Evolutionary conservation across 352 stramenopile species (phyloP).

Genomic region (Paralagenidium karlingii): DNA sequence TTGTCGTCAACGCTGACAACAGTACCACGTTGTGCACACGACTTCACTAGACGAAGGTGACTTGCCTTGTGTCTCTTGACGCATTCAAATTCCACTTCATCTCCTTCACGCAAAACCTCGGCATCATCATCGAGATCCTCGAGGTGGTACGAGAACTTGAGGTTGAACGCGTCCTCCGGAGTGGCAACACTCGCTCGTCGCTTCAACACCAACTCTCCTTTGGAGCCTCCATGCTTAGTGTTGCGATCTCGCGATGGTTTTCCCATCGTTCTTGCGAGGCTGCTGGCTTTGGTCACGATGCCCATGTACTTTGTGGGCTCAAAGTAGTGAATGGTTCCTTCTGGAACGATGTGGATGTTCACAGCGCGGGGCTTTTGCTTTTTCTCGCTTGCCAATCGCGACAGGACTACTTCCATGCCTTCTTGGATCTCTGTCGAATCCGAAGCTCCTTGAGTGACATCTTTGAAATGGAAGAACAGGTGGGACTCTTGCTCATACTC

Average conservation of each 20-base stretch:
- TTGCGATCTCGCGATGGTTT: too few relatives aligned
- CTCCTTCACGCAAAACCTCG: constrained; percentile 49
- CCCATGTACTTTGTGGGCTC: constrained; percentile 20
- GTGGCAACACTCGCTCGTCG: too few relatives aligned
- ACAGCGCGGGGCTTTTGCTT: constrained; percentile 57
- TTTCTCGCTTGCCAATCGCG: constrained; percentile 43
- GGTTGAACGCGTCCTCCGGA: too few relatives aligned
- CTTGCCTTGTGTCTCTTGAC: constrained; percentile 34
- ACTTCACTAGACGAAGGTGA: constrained; percentile 37
- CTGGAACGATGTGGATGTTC: constrained; percentile 27
- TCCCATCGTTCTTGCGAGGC: too few relatives aligned
- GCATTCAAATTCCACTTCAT: constrained; percentile 51
- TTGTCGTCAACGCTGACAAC: constrained; percentile 37
- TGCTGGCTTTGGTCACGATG: too few relatives aligned
- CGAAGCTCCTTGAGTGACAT: constrained; percentile 36
- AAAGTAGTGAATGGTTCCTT: constrained; percentile 42
- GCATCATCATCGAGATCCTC: constrained; percentile 41
- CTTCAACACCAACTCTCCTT: too few relatives aligned
- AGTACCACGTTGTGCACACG: constrained; percentile 41
- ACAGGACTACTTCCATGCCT: constrained; percentile 59
- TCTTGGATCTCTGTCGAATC: constrained; percentile 45
- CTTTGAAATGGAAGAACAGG: constrained; percentile 74
- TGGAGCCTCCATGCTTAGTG: too few relatives aligned
- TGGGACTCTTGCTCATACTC: constrained; percentile 30
- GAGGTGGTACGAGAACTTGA: constrained; percentile 55